Evolutionary conservation across 2,329 filamentous ascomycete species (phyloP).

Genomic region (Ceratocystiopsis sp.): DNA sequence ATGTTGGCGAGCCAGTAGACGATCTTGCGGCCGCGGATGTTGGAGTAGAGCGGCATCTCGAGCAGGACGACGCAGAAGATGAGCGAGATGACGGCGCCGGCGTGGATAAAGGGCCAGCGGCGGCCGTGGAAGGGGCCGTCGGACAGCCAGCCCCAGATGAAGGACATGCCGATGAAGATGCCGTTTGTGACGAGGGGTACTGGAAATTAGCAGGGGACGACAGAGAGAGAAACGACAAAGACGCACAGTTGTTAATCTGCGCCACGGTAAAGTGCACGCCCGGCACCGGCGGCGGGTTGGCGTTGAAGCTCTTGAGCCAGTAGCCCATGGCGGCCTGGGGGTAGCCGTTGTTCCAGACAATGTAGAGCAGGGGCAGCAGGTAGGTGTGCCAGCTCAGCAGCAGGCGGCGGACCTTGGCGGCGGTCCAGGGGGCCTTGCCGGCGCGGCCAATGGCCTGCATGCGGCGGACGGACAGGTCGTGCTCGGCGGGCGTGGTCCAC

Average conservation of each 20-base stretch:
- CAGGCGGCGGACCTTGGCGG: constrained; percentile 17
- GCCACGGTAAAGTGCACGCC: constrained; percentile 16
- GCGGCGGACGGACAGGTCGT: constrained; percentile 17
- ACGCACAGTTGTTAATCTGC: constrained; percentile 16
- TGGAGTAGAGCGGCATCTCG: constrained; percentile 19
- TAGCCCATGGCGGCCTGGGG: constrained; percentile 22
- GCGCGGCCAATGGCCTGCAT: constrained; percentile 20
- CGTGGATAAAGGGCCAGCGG: constrained; percentile 22
- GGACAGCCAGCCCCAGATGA: constrained; percentile 21
- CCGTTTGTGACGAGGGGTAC: constrained; percentile 17
- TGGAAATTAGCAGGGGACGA: too few species aligned
- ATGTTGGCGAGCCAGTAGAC: constrained; percentile 22
- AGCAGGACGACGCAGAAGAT: constrained; percentile 17
- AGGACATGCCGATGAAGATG: constrained; percentile 19
- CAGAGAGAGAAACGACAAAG: too few species aligned
- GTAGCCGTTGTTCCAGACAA: constrained; percentile 22
- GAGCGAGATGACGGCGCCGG: constrained; percentile 19
- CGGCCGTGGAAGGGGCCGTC: constrained; percentile 16
- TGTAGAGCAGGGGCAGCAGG: constrained; percentile 13
- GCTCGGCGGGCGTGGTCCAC: constrained; percentile 18
- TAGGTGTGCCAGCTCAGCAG: constrained; percentile 22
- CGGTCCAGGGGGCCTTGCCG: constrained; percentile 19
- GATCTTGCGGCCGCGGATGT: constrained; percentile 18
- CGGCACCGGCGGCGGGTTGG: constrained; percentile 17
- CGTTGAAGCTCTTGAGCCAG: constrained; percentile 24